Evolutionary conservation across 2,329 filamentous ascomycete genomes (phyloP), one percentile per base, ranked within the genome.

Genomic region (Waltergamsia citrina): DNA sequence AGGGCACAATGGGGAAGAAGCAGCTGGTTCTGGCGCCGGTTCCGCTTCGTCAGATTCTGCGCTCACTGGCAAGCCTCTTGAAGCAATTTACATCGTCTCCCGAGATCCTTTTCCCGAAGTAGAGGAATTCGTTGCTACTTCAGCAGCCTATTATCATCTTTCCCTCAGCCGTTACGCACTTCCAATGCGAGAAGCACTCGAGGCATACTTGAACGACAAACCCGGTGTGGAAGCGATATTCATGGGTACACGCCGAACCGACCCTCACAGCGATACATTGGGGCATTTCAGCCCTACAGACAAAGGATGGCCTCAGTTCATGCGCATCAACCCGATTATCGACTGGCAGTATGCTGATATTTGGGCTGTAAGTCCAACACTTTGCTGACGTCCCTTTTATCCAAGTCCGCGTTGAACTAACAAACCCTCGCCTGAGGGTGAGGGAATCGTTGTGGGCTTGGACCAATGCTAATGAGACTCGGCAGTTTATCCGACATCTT

Each of bases 311-410:
- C 92, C 92, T 23, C 63, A 69, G 28, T 94, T 96, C 50, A 88
- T 96, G 79, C 76, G 92, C 38, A 71, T 96, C 39, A 87, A 98
- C 57, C 90, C 92, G 0, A 84, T 98, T 8, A 88, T 98, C 51
- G 92, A 98, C 59, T 98, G 92, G 92, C 85, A 92, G 55, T 94
- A 42, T 39, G 52, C 77, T 9, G 90, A 96, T 56, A 90, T 96
- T 35, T 96, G 92, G 92, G 76, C 79, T 14, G 87, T 93, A 51
- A 67, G 85, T 69, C 51, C n/a, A 14, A 3, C 14, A 11, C 22
- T 12, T 17, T 11, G n/a, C 14, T 29, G 19, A 17, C n/a, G n/a
- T n/a, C n/a, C n/a, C n/a, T n/a, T n/a, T n/a, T n/a, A n/a, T n/a
- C n/a, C n/a, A n/a, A n/a, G n/a, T n/a, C n/a, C n/a, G n/a, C n/a